Base-by-base conservation (phyloP, 2,329 filamentous ascomycete genomes). In the Acarospora socialis region DNA sequence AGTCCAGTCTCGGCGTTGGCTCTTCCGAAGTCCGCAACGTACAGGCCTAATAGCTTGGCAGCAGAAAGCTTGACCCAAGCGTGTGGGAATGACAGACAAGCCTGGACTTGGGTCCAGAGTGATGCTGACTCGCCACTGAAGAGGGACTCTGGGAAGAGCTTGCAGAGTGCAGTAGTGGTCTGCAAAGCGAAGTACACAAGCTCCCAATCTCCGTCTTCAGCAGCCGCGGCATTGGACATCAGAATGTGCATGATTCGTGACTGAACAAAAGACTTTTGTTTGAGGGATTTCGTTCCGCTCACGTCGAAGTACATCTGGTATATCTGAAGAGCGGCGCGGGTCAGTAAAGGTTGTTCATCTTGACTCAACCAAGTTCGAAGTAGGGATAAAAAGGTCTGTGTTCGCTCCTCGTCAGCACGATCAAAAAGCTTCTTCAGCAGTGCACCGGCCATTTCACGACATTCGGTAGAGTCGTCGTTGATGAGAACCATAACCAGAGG, bases 401-500 rank as follows among this genome's bases (percentile, higher is more conserved):
- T 63, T 36, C 75, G 70, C 42, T 84, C 79, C 39, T 70, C 68
- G 48, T 87, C 79, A 2, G 84, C 77, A 45, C 77, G 74, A 35
- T 73, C 70, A 54, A 93, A 92, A 12, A 90, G 68, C 46, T 81
- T 76, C 48, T 80, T 83, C 35, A 95, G 61, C 26, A 98, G 60
- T 35, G 78, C 72, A 26, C 74, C 77, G 0, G 86, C 84, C 53
- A 87, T 77, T 39, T 84, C 70, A 18, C 81, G 75, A 54, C 90
- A 98, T 44, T 82, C 81, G 31, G 77, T 70, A 29, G 81, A 82
- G 33, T 92, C 81, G 38, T 98, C 90, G 45, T 94, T 93, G 37
- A 80, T 75, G 40, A 94, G 68, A 10, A 86, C 74, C 45, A 93
- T 73, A 30, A 94, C 73, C 4, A 98, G 57, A 0, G 86, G 84